Base-by-base conservation (phyloP, 1,284 basidiomycete species). In the Sporisorium graminicola region DNA sequence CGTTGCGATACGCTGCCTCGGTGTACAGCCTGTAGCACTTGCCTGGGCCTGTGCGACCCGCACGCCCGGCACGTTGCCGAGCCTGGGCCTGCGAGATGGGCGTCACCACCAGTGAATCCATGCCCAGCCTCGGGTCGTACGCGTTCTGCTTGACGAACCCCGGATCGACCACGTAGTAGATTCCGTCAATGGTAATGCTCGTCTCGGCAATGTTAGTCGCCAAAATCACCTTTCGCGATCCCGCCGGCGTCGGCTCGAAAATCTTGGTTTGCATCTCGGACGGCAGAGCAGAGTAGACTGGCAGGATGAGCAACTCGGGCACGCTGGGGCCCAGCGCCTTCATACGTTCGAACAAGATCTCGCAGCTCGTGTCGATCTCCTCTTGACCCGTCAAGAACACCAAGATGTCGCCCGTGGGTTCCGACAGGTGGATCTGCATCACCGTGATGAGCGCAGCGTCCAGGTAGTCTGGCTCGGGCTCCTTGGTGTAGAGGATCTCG, bases 121-220 rank as follows among this genome's bases (percentile, higher is more conserved):
- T 99, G 78, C 96, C 97, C 69, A 99, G 88, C 56, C 94, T 90
- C 22, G 97, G 95, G 86, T 99, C 96, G 86, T 98, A 99, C 1
- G 95, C 96, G 84, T 98, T 99, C 86, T 99, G 97, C 87, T 99
- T 99, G 37, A 95, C 93, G 87, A 99, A 99, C 10, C 97, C 97
- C 2, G 97, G 96, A 85, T 99, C 97, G 77, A 98, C 78, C 44
- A 99, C 96, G 82, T 99, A 99, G 89, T 98, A 98, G 83, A 99
- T 95, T 33, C 95, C 96, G 53, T 96, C 94, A 82, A 99, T 99
- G 14, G 97, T 99, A 84, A 99, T 89, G 87, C 93, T 95, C 10
- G 97, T 99, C 88, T 99, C 97, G 9, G 97, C 97, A 66, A 99
- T 96, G 87, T 99, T 99, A 33, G 97, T 99, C 5, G 97, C 96